These are phyloP conservation scores for Amaranthus palmeri DNA, from an alignment of 148 eudicot species.

Conservation along the genomic window DNA sequence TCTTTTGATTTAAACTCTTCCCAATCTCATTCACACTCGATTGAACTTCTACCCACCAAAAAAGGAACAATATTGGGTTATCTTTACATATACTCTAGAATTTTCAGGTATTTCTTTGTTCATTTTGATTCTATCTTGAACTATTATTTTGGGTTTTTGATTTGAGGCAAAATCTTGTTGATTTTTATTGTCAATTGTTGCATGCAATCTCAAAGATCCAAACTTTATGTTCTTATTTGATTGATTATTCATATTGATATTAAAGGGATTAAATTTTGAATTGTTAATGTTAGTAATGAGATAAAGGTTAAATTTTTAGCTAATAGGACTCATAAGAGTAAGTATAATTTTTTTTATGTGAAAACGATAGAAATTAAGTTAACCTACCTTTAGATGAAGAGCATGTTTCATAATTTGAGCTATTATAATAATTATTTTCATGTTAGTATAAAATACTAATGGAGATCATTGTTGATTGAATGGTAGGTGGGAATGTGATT, in stretches of 20 bases:
- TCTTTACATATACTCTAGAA: not conserved
- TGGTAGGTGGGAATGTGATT: not conserved
- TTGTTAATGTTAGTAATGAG: not conserved
- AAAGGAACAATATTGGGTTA: not conserved
- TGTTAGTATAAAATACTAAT: too few species aligned
- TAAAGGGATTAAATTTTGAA: not conserved
- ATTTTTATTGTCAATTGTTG: not conserved
- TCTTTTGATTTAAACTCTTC: constrained; percentile 1
- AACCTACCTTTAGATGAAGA: constrained; percentile 22
- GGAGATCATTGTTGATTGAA: not conserved
- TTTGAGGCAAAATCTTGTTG: not conserved
- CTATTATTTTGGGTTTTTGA: not conserved
- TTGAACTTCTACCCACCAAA: not conserved
- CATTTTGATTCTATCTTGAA: not conserved
- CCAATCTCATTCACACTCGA: not conserved
- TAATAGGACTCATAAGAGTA: not conserved
- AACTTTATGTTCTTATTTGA: not conserved
- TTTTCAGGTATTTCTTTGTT: constrained; percentile 21
- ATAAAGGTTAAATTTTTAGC: not conserved
- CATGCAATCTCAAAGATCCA: constrained; percentile 1
- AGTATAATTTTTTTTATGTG: not conserved
- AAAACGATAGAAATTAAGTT: constrained; percentile 5
- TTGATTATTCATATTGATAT: not conserved
- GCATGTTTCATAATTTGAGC: constrained; percentile 18
- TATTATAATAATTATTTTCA: not conserved